Evolutionary conservation across 2,329 filamentous ascomycete genomes (phyloP).

Genomic region (Aspergillus fumigatus): DNA sequence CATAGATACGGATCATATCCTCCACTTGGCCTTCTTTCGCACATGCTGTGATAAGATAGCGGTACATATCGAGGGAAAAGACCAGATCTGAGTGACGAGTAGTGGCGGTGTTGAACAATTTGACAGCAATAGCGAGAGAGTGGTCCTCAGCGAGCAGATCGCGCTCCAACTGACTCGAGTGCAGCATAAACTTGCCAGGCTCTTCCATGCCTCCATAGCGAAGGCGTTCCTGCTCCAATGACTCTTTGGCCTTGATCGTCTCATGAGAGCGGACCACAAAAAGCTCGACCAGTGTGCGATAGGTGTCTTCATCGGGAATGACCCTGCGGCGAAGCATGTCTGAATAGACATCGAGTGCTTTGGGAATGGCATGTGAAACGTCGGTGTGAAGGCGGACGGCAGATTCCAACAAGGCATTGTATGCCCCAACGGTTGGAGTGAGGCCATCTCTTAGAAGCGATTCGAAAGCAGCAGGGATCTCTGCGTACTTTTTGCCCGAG

Average conservation of each 20-base stretch:
- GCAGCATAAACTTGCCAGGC: slow-evolving; percentile 79
- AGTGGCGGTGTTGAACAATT: slow-evolving; percentile 75
- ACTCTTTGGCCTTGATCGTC: slow-evolving; percentile 66
- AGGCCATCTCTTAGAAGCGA: slow-evolving; percentile 79
- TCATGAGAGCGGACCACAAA: slow-evolving; percentile 77
- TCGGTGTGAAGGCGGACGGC: slow-evolving; percentile 76
- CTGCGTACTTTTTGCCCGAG: slow-evolving; percentile 67
- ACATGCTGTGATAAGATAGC: slow-evolving; percentile 79
- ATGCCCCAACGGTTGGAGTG: slow-evolving; percentile 76
- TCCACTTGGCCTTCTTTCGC: slow-evolving; percentile 74
- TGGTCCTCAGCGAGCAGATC: slow-evolving; percentile 84
- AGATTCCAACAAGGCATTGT: slow-evolving; percentile 83
- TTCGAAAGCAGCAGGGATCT: slow-evolving; percentile 89
- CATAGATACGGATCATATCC: slow-evolving; percentile 86
- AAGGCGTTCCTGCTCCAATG: slow-evolving; percentile 73
- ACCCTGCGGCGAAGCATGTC: slow-evolving; percentile 91
- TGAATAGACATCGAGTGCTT: slow-evolving; percentile 89
- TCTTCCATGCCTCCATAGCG: slow-evolving; percentile 84
- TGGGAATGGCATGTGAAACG: slow-evolving; percentile 79
- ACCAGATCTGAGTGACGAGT: slow-evolving; percentile 54
- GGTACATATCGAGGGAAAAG: slow-evolving; percentile 80
- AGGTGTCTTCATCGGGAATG: slow-evolving; percentile 76
- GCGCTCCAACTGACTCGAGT: slow-evolving; percentile 80
- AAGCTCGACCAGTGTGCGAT: slow-evolving; percentile 78
- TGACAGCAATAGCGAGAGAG: slow-evolving; percentile 76